Evolutionary conservation across 805 yeast genomes (phyloP), one percentile per base, ranked within the genome.

Genomic region (Sungouiozyma ichnusensis): DNA sequence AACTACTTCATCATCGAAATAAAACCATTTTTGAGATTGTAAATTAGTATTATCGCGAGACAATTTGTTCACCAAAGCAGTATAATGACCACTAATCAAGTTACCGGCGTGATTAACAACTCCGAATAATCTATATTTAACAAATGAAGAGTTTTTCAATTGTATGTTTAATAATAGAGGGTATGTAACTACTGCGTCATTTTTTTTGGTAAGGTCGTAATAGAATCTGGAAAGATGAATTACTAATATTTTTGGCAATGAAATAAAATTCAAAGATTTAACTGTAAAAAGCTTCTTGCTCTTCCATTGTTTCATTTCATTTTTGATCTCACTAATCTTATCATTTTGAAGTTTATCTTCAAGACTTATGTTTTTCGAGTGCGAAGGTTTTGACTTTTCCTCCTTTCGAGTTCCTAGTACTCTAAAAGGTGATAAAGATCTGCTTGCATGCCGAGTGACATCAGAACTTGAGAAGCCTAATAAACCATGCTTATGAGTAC

Each of bases 141-240:
- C 62, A 33, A 53, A 52, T 19, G 37, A 57, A 17, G 53, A 44
- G n/a, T 61, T 67, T 32, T 64, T 60, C 18, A 69, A 62, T 24
- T 66, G 65, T 45, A 79, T 74, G 44, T 69, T 69, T 38, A 79
- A 60, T 9, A 69, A 62, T 37, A 76, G 52, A 3, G 85, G 85
- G 47, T 77, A 79, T 33, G 71, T 67, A 18, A 79, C 71, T 16
- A 65, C 60, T 0, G 77, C 67, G 40, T 69, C 55, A 45, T 69
- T 67, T 50, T 77, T 76, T 52, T 76, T 77, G 1, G 78, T 71
- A 34, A 77, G 58, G 47, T 71, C 74, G 52, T 66, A 71, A 54
- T 52, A 62, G 62, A 90, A 90, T 49, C 98, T 67, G 48, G 94
- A 87, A 48, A 90, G 71, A 59, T 90, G 95, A 36, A 90, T 75